These are phyloP conservation scores for Hyphopichia wangnamkhiaoensis DNA, from an alignment of 1,139 yeast species.

Conservation along the genomic window DNA sequence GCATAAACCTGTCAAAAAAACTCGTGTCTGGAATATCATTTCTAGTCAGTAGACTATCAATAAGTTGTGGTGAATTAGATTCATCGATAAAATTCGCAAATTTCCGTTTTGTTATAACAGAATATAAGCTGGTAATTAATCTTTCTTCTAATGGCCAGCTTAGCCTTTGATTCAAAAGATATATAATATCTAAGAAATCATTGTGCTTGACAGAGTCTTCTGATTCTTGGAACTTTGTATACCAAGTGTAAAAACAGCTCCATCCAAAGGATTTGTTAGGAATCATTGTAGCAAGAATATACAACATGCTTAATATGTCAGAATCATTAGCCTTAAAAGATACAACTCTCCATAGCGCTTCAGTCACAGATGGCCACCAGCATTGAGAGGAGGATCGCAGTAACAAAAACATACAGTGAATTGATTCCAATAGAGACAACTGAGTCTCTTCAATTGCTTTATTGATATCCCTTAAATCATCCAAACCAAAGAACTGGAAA, in stretches of 20 bases:
- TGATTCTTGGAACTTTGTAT: constrained; percentile 14
- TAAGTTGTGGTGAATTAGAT: constrained; percentile 21
- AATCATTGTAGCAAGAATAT: constrained; percentile 15
- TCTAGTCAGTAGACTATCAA: constrained; percentile 27
- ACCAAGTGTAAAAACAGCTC: constrained; percentile 26
- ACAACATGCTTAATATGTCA: constrained; percentile 8
- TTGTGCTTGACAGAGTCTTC: constrained; percentile 21
- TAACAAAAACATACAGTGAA: constrained; percentile 1
- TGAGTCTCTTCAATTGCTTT: background rate
- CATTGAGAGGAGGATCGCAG: background rate
- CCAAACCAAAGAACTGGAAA: background rate
- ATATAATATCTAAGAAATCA: constrained; percentile 31
- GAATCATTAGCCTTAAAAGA: background rate
- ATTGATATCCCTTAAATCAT: background rate
- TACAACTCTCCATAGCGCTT: constrained; percentile 11
- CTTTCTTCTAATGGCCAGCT: constrained; percentile 43
- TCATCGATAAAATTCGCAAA: constrained; percentile 45
- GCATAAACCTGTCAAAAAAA: constrained; percentile 42
- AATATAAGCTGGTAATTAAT: constrained; percentile 30
- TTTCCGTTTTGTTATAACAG: constrained; percentile 30
- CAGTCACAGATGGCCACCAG: constrained; percentile 11
- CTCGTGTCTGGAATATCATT: constrained; percentile 35
- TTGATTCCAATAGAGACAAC: constrained; percentile 1
- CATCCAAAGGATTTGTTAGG: constrained; percentile 19
- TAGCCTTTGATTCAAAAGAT: constrained; percentile 25